Percentiles rank a stretch among this genome's conserved stretches.
phyloP scores from a whole-genome alignment of 2,329 filamentous ascomycete genomes.

The Coniochaeta sp. region DNA sequence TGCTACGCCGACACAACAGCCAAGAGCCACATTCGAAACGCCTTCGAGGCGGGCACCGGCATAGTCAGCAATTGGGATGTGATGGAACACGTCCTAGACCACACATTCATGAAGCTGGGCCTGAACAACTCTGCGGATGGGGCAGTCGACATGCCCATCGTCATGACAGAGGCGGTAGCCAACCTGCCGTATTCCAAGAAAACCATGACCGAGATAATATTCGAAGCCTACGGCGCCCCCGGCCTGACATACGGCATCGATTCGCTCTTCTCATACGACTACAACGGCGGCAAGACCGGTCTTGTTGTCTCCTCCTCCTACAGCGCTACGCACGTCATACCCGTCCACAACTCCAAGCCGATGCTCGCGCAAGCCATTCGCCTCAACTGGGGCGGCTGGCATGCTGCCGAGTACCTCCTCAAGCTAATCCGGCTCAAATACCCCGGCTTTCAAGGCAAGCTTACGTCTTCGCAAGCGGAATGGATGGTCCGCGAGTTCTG shows the following conservation, averaged over 20 bases:
- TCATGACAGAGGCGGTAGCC: conserved; percentile 93
- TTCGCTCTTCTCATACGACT: conserved; percentile 88
- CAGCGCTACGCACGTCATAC: conserved; percentile 91
- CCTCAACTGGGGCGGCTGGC: conserved; percentile 90
- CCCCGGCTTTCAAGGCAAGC: conserved; percentile 76
- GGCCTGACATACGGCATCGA: conserved; percentile 92
- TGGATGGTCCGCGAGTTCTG: conserved; percentile 82
- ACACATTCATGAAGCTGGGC: conserved; percentile 88
- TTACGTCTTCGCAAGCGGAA: conserved; percentile 81
- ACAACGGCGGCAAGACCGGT: conserved; percentile 83
- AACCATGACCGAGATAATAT: conserved; percentile 97
- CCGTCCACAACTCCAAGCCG: conserved; percentile 79
- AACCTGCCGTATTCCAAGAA: conserved; percentile 80
- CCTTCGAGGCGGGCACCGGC: conserved; percentile 84
- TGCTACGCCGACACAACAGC: conserved; percentile 93
- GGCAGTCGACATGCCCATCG: conserved; percentile 73
- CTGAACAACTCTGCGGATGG: conserved; percentile 64
- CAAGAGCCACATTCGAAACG: conserved; percentile 79
- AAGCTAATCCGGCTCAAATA: conserved; percentile 91
- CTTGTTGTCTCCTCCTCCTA: conserved; percentile 88
- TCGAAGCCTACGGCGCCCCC: conserved; percentile 89
- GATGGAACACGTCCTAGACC: conserved; percentile 90
- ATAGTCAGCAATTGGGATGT: conserved; percentile 97
- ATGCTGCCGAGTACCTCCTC: conserved; percentile 82
- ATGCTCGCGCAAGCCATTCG: conserved; percentile 78